These are phyloP conservation scores for Trametes sp. DNA, from an alignment of 1,284 basidiomycete genomes.

Conservation along the genomic window DNA sequence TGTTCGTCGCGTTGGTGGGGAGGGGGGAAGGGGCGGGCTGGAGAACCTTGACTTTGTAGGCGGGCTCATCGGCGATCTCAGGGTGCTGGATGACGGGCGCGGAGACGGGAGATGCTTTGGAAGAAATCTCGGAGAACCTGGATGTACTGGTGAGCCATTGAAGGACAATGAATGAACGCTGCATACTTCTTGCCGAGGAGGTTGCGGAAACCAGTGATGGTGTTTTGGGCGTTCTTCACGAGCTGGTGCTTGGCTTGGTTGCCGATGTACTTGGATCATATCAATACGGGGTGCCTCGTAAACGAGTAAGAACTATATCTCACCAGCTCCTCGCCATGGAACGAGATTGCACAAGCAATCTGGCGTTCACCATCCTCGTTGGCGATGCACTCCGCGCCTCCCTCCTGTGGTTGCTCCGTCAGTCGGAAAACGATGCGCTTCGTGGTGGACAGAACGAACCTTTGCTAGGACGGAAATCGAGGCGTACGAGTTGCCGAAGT, in stretches of 20 bases:
- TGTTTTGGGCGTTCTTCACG: constrained; percentile 95
- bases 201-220: constrained; percentile 94
- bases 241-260: constrained; percentile 96
- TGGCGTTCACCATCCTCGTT: constrained; percentile 99
- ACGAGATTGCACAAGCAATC: constrained; percentile 94
- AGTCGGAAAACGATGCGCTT: neutral
- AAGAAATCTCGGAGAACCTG: constrained; percentile 81
- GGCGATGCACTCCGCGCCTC: constrained; percentile 91
- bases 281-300: neutral
- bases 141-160: neutral
- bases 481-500: constrained; percentile 96
- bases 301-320: constrained; percentile 39
- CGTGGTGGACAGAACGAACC: constrained; percentile 53
- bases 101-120: constrained; percentile 58
- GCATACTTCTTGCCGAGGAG: constrained; percentile 89
- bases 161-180: neutral
- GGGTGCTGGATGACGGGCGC: constrained; percentile 81
- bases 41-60: constrained; percentile 87
- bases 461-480: constrained; percentile 97
- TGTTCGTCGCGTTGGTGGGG: constrained; percentile 57
- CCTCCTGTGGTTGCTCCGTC: constrained; percentile 64
- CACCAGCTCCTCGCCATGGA: constrained; percentile 90
- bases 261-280: constrained; percentile 82
- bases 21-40: constrained; percentile 74
- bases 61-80: constrained; percentile 75